phyloP scores from a whole-genome alignment of 345 rosid species.

The Ceriops zippeliana region DNA sequence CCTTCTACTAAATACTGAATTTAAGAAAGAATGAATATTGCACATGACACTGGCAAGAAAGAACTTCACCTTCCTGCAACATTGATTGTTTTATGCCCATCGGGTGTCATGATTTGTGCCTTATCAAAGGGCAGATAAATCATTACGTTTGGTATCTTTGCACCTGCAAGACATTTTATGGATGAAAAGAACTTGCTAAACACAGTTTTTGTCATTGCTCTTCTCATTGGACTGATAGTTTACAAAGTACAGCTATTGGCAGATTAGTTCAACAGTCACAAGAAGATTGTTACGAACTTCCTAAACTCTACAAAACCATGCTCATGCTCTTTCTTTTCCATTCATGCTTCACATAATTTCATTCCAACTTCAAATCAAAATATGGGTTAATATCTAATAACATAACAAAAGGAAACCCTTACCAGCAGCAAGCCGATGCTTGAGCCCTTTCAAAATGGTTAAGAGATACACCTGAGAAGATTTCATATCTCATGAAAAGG shows the following conservation, averaged over 20 bases:
- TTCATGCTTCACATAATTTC: not conserved
- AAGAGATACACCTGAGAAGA: constrained; percentile 73
- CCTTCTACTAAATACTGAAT: not conserved
- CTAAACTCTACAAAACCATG: not conserved
- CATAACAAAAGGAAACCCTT: constrained; percentile 5
- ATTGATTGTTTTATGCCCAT: not conserved
- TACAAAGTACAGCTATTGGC: not conserved
- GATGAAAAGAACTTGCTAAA: not conserved
- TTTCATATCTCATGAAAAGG: constrained; percentile 12
- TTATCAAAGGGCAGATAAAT: constrained; percentile 55
- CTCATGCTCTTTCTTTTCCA: not conserved
- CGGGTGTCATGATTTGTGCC: not conserved
- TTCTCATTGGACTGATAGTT: no score
- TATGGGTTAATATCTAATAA: constrained; percentile 15
- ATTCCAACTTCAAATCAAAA: no score
- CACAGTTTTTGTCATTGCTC: no score
- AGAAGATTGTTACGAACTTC: not conserved
- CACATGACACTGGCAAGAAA: not conserved
- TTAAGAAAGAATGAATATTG: not conserved
- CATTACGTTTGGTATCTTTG: constrained; percentile 66
- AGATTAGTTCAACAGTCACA: not conserved
- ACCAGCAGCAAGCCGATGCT: constrained; percentile 91
- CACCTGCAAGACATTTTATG: constrained; percentile 42
- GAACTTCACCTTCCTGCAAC: constrained; percentile 1
- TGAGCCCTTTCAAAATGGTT: constrained; percentile 74